Evolutionary conservation across 345 rosid species (phyloP).

Genomic region (Arabidopsis suecica): DNA sequence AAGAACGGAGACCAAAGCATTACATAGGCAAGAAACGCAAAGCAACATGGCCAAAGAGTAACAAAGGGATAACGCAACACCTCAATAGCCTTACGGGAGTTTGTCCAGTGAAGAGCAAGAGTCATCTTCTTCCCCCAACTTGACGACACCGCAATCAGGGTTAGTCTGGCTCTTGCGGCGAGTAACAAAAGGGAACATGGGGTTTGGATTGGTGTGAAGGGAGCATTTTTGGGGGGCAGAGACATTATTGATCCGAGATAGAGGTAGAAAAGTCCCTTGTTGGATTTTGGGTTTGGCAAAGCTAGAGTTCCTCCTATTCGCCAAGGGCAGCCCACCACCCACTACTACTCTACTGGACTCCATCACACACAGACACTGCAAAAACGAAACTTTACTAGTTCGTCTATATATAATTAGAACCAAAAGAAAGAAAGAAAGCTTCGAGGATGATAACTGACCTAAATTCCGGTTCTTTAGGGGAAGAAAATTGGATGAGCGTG

Average conservation of each 20-base stretch:
- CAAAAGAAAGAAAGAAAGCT: not conserved
- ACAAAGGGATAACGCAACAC: conserved; percentile 40
- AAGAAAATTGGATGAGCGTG: conserved; percentile 2
- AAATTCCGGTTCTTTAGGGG: not conserved
- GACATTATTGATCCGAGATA: conserved; percentile 27
- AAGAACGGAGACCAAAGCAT: conserved; percentile 26
- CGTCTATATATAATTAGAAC: not conserved
- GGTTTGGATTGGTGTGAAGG: conserved; percentile 37
- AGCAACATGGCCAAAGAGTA: conserved; percentile 6
- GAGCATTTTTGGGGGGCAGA: conserved; percentile 21
- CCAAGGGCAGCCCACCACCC: conserved; percentile 49
- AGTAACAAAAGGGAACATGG: conserved; percentile 44
- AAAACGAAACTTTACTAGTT: conserved; percentile 6
- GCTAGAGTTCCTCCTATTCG: conserved; percentile 23
- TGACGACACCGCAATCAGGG: conserved; percentile 51
- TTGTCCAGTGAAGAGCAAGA: conserved; percentile 38
- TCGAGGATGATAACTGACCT: not conserved
- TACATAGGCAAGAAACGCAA: conserved; percentile 14
- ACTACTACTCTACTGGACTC: conserved; percentile 51
- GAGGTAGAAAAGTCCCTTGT: conserved; percentile 30
- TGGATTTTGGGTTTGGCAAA: conserved; percentile 30
- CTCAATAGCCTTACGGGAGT: conserved; percentile 53
- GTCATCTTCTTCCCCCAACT: conserved; percentile 44
- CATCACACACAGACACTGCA: conserved; percentile 36
- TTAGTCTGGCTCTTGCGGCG: conserved; percentile 52